Percentiles rank a stretch among this genome's conserved stretches.
Conservation (phyloP, 352 stramenopile species). For the Phytopythium oedochilum region DNA sequence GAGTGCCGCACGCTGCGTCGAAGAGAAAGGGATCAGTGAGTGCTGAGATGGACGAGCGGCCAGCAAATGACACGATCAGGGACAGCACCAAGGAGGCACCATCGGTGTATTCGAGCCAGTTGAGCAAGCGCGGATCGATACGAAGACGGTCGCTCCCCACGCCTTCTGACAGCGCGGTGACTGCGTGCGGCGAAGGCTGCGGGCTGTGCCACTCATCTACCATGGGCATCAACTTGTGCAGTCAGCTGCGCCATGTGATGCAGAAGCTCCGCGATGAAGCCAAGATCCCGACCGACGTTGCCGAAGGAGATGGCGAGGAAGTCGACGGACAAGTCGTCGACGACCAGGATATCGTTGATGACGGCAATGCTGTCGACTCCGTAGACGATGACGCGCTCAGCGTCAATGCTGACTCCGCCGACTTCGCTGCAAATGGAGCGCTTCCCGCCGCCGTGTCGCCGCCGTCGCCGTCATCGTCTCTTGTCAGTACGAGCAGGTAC, state of each 20-base stretch:
- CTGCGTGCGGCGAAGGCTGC: conserved; percentile 7
- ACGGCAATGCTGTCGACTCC: neutral
- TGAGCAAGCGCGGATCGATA: neutral
- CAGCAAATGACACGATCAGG: neutral
- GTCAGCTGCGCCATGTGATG: conserved; percentile 53
- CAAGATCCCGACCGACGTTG: conserved; percentile 1
- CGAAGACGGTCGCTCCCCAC: neutral
- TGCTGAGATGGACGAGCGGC: neutral
- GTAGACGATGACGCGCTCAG: neutral
- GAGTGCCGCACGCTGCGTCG: neutral
- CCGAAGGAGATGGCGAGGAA: neutral
- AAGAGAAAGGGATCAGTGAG: neutral
- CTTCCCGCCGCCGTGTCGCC: neutral
- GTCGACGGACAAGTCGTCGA: neutral
- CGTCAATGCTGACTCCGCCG: neutral
- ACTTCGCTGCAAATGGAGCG: too few relatives aligned
- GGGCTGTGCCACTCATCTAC: conserved; percentile 51
- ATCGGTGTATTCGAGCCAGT: neutral
- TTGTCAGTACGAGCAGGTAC: neutral
- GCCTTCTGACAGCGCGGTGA: neutral
- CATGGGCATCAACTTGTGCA: conserved; percentile 62
- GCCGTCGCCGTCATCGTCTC: neutral
- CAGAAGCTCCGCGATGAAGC: conserved; percentile 31
- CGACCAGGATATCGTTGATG: neutral
- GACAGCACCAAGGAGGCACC: neutral